Evolutionary conservation across 2,329 filamentous ascomycete genomes (phyloP).

Genomic region (Claviceps lovelessii): DNA sequence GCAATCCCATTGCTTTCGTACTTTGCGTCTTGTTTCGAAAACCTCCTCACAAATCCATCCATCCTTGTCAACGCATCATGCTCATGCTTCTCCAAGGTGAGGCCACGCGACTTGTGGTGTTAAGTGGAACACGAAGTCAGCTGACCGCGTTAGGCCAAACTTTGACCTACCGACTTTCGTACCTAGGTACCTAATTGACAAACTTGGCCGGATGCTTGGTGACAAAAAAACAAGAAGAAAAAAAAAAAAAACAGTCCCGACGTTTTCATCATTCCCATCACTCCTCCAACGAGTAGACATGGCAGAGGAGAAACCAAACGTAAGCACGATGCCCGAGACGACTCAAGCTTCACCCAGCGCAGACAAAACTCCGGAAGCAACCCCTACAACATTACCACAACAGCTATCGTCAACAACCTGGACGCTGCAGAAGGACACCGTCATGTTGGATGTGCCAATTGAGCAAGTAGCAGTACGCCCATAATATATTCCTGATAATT

Average conservation of each 20-base stretch:
- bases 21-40: conserved; percentile 11
- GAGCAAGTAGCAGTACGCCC: conserved; percentile 27
- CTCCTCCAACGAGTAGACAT: conserved; percentile 9
- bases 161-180: background rate
- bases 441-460: conserved; percentile 28
- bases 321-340: conserved; percentile 9
- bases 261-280: background rate
- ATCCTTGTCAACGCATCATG: conserved; percentile 13
- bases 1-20: background rate
- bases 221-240: background rate
- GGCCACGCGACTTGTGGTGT: conserved; percentile 4
- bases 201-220: background rate
- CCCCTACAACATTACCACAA: conserved; percentile 6
- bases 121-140: conserved; percentile 22
- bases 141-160: conserved; percentile 14
- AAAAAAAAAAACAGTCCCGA: background rate
- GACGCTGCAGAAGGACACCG: conserved; percentile 22
- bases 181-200: background rate
- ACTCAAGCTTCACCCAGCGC: conserved; percentile 10
- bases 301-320: conserved; percentile 16
- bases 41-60: conserved; percentile 24
- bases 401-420: conserved; percentile 6
- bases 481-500: background rate
- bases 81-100: background rate
- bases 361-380: conserved; percentile 10